Percentiles rank a stretch among this genome's conserved stretches.
These are phyloP conservation scores for Tilletia horrida DNA, from an alignment of 1,284 basidiomycete genomes.

Conservation along the genomic window DNA sequence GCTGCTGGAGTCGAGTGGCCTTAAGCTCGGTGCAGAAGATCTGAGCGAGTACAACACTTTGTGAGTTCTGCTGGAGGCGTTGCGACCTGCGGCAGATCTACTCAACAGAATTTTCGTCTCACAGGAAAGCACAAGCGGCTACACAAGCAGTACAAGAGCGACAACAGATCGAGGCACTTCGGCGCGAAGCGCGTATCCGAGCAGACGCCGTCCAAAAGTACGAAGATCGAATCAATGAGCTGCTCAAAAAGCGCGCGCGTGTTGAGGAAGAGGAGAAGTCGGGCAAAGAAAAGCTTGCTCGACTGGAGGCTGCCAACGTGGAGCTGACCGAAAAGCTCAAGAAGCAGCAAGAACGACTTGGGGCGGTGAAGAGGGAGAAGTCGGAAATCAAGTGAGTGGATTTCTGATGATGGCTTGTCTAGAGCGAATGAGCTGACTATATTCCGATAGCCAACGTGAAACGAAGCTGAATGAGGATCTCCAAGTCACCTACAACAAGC, in stretches of 20 bases:
- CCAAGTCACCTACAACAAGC: conserved; percentile 73
- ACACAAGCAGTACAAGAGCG: conserved; percentile 79
- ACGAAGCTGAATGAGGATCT: conserved; percentile 75
- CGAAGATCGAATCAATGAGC: conserved; percentile 65
- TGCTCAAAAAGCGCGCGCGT: conserved; percentile 65
- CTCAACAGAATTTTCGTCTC: conserved; percentile 22
- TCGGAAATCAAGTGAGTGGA: conserved; percentile 14
- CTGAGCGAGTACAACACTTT: conserved; percentile 74
- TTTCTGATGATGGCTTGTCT: background rate
- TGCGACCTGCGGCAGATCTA: background rate
- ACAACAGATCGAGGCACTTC: conserved; percentile 74
- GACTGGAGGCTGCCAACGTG: conserved; percentile 53
- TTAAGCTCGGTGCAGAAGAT: conserved; percentile 76
- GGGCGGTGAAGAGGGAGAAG: background rate
- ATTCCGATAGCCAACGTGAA: conserved; percentile 29
- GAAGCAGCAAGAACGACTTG: conserved; percentile 15
- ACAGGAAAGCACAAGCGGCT: conserved; percentile 63
- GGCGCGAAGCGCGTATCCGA: conserved; percentile 76
- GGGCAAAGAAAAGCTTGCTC: conserved; percentile 63
- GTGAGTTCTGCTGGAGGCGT: conserved; percentile 62
- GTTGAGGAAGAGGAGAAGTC: conserved; percentile 65
- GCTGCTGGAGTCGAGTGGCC: conserved; percentile 67
- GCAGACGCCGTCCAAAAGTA: conserved; percentile 63
- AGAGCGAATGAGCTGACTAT: background rate
- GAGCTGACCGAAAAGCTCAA: conserved; percentile 27